phyloP scores from a whole-genome alignment of 73 alveolate genomes.

The Durusdinium trenchii region DNA sequence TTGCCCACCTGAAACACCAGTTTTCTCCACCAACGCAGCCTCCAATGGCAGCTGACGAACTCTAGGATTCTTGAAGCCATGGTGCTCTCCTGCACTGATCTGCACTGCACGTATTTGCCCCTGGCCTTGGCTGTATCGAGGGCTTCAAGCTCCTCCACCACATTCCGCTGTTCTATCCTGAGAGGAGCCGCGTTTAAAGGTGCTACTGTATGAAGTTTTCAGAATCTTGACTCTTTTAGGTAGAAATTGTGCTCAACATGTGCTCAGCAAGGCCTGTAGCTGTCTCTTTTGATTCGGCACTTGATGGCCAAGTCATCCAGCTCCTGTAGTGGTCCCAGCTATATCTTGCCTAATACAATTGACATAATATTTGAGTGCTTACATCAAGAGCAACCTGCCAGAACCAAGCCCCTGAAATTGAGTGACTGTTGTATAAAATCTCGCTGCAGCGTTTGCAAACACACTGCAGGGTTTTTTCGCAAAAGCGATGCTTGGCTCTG shows the following conservation, averaged over 20 bases:
- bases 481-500: too few species aligned
- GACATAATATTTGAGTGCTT: too few species aligned
- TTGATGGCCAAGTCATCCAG: conserved; percentile 57
- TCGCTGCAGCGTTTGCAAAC: too few species aligned
- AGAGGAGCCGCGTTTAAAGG: background rate
- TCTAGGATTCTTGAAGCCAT: background rate
- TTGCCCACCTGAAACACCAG: conserved; percentile 12
- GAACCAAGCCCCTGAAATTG: background rate
- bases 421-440: background rate
- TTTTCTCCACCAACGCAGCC: conserved; percentile 88
- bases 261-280: background rate
- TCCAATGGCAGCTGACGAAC: background rate
- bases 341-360: too few species aligned
- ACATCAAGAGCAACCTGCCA: background rate
- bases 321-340: conserved; percentile 39
- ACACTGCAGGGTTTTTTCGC: too few species aligned
- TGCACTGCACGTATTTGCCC: background rate
- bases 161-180: conserved; percentile 44
- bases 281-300: conserved; percentile 52
- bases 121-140: conserved; percentile 69
- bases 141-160: conserved; percentile 83
- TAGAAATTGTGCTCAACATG: background rate
- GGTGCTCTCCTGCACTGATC: background rate
- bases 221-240: background rate
- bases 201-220: background rate